phyloP scores from a whole-genome alignment of 169 alveolate species.

The Eimeria acervulina region DNA sequence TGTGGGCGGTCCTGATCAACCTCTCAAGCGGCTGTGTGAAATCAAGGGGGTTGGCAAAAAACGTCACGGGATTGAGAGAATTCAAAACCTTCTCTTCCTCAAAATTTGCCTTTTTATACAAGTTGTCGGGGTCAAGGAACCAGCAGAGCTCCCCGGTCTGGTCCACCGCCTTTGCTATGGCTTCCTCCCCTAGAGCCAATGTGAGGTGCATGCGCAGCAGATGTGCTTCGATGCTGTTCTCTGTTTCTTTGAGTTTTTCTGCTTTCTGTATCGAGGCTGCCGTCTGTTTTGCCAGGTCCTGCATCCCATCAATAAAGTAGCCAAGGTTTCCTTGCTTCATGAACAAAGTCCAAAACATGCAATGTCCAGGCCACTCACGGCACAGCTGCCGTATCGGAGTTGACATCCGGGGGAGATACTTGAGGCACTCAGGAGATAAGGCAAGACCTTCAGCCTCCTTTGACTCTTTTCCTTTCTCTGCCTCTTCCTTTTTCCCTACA shows the following conservation, averaged over 20 bases:
- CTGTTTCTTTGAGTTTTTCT: not conserved
- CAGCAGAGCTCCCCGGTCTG: not conserved
- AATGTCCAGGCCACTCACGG: not conserved
- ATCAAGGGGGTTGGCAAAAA: not conserved
- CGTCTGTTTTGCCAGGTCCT: not conserved
- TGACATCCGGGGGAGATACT: not conserved
- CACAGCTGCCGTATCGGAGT: not conserved
- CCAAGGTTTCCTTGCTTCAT: not conserved
- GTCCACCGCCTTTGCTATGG: not conserved
- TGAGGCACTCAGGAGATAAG: not conserved
- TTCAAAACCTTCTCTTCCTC: not conserved
- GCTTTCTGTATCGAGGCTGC: not conserved
- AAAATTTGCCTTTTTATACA: not conserved
- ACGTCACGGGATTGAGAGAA: not conserved
- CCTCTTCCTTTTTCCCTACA: not conserved
- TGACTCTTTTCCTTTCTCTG: not conserved
- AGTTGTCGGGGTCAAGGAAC: not conserved
- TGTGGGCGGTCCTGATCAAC: not conserved
- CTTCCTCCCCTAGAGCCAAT: slow-evolving; percentile 18
- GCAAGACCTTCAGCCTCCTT: not conserved
- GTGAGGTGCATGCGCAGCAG: not conserved
- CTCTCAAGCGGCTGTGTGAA: not conserved
- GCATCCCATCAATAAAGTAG: not conserved
- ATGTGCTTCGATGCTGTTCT: not conserved
- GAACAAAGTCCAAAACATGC: slow-evolving; percentile 41